Base-by-base conservation (phyloP, 768 basidiomycete species). In the Terana coerulea region DNA sequence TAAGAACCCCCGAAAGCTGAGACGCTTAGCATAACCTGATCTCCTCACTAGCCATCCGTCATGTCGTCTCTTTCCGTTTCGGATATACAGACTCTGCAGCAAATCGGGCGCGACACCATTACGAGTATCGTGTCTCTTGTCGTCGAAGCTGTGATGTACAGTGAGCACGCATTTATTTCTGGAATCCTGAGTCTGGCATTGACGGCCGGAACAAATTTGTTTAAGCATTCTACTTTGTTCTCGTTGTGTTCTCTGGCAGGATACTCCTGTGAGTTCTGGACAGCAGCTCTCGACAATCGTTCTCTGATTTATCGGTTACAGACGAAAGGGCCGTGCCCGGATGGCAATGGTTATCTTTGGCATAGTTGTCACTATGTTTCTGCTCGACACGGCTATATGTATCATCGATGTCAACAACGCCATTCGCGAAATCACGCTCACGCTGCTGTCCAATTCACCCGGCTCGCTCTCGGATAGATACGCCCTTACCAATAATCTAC, bases 351-450 rank as follows among this genome's bases (percentile, higher is more conserved):
- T 19, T 15, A 46, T 45, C 10, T 50, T 26, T 25, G 10, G 15
- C 5, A 31, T 42, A 22, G 50, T 58, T 9, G 19, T 55, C 29
- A 37, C 41, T 3, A 54, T 58, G 56, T 58, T 47, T 29, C 22
- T 47, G 10, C 19, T 58, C 22, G 57, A 37, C 29, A n/a, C 56
- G 6, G 39, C 54, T 3, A 47, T 63, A 3, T 61, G 56, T 54
- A 50, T 57, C 17, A 43, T 63, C 25, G 62, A 63, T 24, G 36
- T 63, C 7, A 49, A 51, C 17, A 55, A 57, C 41, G 47, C 55
- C 47, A 48, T 63, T 24, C 36, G 21, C 19, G 62, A 63, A 35
- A 24, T 53, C 8, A 40, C 56, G 34, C 22, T 51, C 40, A 24
- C 52, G 10, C 40, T 57, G 47, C 5, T 55, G 15, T 33, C 45